Conservation (phyloP, 345 rosid species). For the Rhizophora apiculata region DNA sequence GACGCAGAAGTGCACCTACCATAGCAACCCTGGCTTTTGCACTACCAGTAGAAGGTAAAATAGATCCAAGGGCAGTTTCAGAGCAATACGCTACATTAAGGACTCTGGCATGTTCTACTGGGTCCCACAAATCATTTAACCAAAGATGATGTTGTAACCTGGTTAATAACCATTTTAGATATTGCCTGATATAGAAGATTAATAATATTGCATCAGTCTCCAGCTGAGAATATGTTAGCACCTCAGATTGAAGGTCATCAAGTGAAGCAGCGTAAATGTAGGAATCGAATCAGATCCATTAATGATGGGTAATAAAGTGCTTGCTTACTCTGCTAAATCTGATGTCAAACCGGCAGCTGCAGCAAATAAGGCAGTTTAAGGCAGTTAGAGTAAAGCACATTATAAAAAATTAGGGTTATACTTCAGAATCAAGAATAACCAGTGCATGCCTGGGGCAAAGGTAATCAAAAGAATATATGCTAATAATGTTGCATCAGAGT, state of each 20-base stretch:
- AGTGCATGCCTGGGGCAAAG: no score
- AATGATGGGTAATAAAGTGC: no score
- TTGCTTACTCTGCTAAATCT: no score
- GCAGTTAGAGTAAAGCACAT: no score
- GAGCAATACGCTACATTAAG: conserved; percentile 81
- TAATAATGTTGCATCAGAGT: no score
- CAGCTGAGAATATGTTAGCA: conserved; percentile 21
- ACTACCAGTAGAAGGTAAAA: conserved; percentile 84
- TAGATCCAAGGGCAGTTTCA: conserved; percentile 86
- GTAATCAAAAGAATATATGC: no score
- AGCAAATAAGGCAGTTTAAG: no score
- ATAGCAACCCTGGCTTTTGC: conserved; percentile 95
- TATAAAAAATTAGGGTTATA: no score
- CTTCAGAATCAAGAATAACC: no score
- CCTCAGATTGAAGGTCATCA: conserved; percentile 92
- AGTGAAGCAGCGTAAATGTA: conserved; percentile 48
- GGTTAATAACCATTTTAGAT: conserved; percentile 20
- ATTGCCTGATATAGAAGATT: background rate
- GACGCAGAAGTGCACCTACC: conserved; percentile 90
- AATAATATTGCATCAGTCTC: background rate
- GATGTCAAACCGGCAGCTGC: no score
- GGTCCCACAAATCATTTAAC: conserved; percentile 90
- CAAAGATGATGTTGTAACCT: conserved; percentile 96
- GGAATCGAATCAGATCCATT: no score
- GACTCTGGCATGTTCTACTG: conserved; percentile 79